Base-by-base conservation (phyloP, 1,139 yeast genomes). In the Pichia sp. region DNA sequence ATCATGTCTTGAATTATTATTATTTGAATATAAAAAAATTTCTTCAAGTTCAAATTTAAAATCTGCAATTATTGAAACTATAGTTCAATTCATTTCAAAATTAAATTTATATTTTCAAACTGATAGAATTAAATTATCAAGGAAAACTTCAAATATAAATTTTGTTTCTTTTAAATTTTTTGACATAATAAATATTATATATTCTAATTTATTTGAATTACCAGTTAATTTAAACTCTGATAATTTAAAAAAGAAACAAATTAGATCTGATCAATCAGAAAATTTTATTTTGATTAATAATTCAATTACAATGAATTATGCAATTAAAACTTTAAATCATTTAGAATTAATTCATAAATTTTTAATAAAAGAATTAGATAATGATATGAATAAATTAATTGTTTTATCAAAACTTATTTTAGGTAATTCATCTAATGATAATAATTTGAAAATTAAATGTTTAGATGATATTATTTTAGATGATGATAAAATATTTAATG, bases 331-430 rank as follows among this genome's bases (percentile, higher is more conserved):
- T 2, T 46, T 61, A 25, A 58, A 55, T 42, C 66, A 64, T 31
- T 42, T 65, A 25, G 59, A 59, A 9, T 39, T 55, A 8, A 47
- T 65, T 18, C 65, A 60, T 46, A 35, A 46, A 11, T 60, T 61
- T 31, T 44, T 64, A 28, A 49, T 63, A 18, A 52, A 53, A 25
- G 66, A 64, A 44, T 46, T 64, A 1, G 66, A 59, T 35, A 60
- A 64, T 33, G 68, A 65, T 46, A 52, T 56, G 36, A 64, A 65
- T 38, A 58, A 58, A 45, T 49, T 63, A 34, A 63, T 63, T 18
- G 48, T 62, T 33, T 45, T 63, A 10, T 57, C 59, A 18, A 61
- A 59, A 32, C n/a, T 62, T 3, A 49, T 56, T 11, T 52, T 57
- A 36, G 58, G 58, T 7, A 43, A 49, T 36, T 43, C 46, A 48